Evolutionary conservation across 2,329 filamentous ascomycete species (phyloP).

Genomic region (Stagonosporopsis chrysanthemi): DNA sequence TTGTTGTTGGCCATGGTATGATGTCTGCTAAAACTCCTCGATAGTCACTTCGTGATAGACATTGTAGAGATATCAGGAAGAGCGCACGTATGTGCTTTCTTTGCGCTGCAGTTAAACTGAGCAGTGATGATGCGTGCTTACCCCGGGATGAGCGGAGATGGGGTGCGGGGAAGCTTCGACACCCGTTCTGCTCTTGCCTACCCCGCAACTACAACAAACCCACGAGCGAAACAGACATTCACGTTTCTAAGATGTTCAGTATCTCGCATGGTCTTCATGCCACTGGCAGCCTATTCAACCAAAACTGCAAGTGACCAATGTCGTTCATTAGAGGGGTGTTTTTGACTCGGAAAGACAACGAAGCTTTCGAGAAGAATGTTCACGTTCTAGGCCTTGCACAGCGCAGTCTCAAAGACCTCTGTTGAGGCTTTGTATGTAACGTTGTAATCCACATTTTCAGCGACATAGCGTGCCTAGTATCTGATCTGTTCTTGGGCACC

Average conservation of each 20-base stretch:
- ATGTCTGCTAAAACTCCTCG: neutral
- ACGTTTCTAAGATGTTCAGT: neutral
- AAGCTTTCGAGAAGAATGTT: too few species aligned
- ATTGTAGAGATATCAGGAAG: neutral
- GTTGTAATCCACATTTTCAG: neutral
- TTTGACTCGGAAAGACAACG: neutral
- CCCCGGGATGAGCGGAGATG: conserved; percentile 6
- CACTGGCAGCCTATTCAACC: neutral
- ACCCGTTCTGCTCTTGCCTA: neutral
- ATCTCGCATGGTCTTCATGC: neutral
- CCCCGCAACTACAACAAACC: neutral
- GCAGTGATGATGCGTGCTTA: conserved; percentile 16
- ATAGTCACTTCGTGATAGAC: conserved; percentile 2
- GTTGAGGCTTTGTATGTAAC: neutral
- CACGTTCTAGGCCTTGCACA: neutral
- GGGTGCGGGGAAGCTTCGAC: conserved; percentile 12
- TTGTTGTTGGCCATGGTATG: conserved; percentile 18
- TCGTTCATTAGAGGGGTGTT: neutral
- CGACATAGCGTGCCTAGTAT: neutral
- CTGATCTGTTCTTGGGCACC: neutral
- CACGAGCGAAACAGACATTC: neutral
- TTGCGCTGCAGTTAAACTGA: neutral
- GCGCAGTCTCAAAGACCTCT: neutral
- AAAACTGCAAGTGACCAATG: too few species aligned
- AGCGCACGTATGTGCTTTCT: neutral